Conservation (phyloP, 352 stramenopile genomes). For the Phytophthora crassamura region DNA sequence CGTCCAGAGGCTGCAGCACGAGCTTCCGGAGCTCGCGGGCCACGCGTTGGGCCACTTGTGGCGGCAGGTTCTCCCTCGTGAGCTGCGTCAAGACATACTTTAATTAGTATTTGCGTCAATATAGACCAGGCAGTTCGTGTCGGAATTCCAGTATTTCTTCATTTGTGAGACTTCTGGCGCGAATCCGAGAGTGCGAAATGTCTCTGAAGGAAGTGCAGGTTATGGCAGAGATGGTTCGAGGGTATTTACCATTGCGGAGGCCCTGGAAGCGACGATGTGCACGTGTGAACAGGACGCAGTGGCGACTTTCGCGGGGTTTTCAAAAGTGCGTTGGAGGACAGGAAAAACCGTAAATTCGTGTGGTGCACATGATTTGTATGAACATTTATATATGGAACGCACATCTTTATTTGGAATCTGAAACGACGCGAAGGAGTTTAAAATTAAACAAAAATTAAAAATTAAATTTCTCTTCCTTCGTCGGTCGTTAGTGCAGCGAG, state of each 20-base stretch:
- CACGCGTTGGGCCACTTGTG: slow-evolving; percentile 93
- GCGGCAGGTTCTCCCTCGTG: slow-evolving; percentile 72
- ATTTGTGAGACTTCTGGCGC: slow-evolving; percentile 9
- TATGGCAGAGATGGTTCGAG: slow-evolving; percentile 1
- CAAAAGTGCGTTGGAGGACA: slow-evolving; percentile 19
- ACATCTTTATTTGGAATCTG: slow-evolving; percentile 25
- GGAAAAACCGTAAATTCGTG: slow-evolving; percentile 9
- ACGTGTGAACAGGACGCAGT: slow-evolving; percentile 3
- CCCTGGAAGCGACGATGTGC: slow-evolving; percentile 9
- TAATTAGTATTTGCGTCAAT: background rate
- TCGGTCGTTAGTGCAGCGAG: background rate
- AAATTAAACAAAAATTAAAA: too few relatives aligned
- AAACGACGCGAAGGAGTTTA: slow-evolving; percentile 33
- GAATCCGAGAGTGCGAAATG: background rate
- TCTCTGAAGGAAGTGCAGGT: slow-evolving; percentile 9
- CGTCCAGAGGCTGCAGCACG: slow-evolving; percentile 89
- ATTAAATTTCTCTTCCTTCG: too few relatives aligned
- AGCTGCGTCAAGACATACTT: slow-evolving; percentile 18
- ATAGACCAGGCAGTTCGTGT: slow-evolving; percentile 20
- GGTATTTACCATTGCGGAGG: slow-evolving; percentile 39
- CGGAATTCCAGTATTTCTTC: background rate
- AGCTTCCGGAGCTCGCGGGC: slow-evolving; percentile 94
- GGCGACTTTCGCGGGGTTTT: slow-evolving; percentile 39
- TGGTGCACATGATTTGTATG: slow-evolving; percentile 13
- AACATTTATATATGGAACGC: slow-evolving; percentile 1